Base-by-base conservation (phyloP, 306 rosid genomes). In the Quercus wislizeni region DNA sequence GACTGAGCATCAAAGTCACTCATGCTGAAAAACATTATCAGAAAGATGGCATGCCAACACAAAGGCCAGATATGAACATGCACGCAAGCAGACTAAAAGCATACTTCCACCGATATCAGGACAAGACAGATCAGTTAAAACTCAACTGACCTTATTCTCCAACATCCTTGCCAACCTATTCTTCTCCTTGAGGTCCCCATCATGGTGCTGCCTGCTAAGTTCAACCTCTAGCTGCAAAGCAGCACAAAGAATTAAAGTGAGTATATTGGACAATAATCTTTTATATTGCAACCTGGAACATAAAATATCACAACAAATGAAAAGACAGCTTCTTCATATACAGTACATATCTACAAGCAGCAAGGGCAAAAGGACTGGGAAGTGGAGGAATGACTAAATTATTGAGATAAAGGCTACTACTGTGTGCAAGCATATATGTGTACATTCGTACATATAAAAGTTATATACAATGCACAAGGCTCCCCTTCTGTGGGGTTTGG, bases 171-270 rank as follows among this genome's bases (percentile, higher is more conserved):
- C 17, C 76, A 96, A 84, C 71, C 98, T 86, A 82, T 86, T 87
- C 85, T 96, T 96, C 88, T 96, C 99, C 83, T 80, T 82, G 54
- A 96, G 86, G 77, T 96, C 99, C 63, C 96, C 99, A 72, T 92
- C 96, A 80, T 96, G 99, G 30, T 93, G 87, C 79, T 96, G 89
- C 70, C 83, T 84, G 89, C 99, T 96, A 58, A 83, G 56, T 82
- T 90, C 97, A 85, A 89, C 80, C 90, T 96, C 99, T 79, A 68
- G 87, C 99, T 96, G 93, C 80, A 88, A 81, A 31, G 82, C 73
- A 82, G 13, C 70, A 83, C 15, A 21, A 58, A 51, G 10, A 8
- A 31, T 59, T 5, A 20, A 70, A 65, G 80, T 81, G 55, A 78
- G 59, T 56, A 69, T 1, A 68, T 9, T 28, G 58, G 33, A 61